Conservation (phyloP, 352 stramenopile genomes). For the Pythium dissimile region DNA sequence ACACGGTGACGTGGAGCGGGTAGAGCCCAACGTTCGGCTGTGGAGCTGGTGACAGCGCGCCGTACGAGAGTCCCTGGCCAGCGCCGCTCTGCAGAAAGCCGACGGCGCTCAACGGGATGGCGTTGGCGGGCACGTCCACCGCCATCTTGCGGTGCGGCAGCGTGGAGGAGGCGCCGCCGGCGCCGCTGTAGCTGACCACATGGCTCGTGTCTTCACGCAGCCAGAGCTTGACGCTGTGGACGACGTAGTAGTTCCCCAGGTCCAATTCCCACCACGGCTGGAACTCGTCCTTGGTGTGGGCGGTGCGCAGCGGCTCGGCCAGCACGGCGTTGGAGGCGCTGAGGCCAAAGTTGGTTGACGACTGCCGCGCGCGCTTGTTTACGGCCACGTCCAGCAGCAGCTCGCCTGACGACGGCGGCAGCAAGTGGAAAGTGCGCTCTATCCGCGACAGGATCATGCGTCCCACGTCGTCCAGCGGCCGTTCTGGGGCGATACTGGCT, state of each 20-base stretch:
- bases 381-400: constrained; percentile 24
- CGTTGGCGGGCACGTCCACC: constrained; percentile 6
- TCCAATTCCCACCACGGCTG: constrained; percentile 35
- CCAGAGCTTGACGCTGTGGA: constrained; percentile 31
- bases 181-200: constrained; percentile 1
- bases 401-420: constrained; percentile 7
- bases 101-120: constrained; percentile 10
- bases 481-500: neutral
- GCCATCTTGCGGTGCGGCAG: constrained; percentile 6
- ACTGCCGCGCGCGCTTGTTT: constrained; percentile 25
- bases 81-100: constrained; percentile 13
- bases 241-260: constrained; percentile 28
- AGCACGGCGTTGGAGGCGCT: constrained; percentile 20
- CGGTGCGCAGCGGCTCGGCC: constrained; percentile 8
- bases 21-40: constrained; percentile 29
- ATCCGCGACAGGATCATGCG: constrained; percentile 17
- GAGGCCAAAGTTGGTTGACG: constrained; percentile 28
- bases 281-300: constrained; percentile 27
- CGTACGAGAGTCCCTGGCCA: neutral
- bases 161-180: neutral
- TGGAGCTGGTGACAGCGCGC: constrained; percentile 1
- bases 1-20: constrained; percentile 50
- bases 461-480: constrained; percentile 22
- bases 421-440: constrained; percentile 2
- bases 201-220: constrained; percentile 23